A percentile compares a stretch with the other conserved stretches of the same genome.
Conservation (phyloP, 352 stramenopile species). For the Phytopythium cucurbitacearum region DNA sequence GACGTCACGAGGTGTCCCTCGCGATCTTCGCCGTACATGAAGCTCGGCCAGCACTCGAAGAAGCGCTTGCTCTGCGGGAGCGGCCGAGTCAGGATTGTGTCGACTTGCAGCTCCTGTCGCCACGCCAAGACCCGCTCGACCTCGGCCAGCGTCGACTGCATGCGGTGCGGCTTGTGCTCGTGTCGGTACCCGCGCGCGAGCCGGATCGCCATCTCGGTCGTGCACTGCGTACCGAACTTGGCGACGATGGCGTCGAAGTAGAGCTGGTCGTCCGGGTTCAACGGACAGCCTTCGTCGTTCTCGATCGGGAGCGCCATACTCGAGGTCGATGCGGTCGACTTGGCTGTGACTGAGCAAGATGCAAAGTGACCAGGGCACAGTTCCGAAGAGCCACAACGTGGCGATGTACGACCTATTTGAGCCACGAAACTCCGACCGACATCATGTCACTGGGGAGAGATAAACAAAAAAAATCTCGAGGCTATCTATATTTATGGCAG, state of each 20-base stretch:
- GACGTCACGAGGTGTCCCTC: slow-evolving; percentile 67
- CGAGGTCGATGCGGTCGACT: no score
- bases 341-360: no score
- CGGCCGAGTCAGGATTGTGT: slow-evolving; percentile 44
- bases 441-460: no score
- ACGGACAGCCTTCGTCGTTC: slow-evolving; percentile 40
- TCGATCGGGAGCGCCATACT: slow-evolving; percentile 11
- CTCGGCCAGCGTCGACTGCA: slow-evolving; percentile 59
- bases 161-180: slow-evolving; percentile 47
- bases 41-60: slow-evolving; percentile 58
- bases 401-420: no score
- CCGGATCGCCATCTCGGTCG: slow-evolving; percentile 63
- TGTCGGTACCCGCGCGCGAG: slow-evolving; percentile 41
- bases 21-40: slow-evolving; percentile 68
- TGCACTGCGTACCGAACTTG: slow-evolving; percentile 44
- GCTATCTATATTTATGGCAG: no score
- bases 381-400: no score
- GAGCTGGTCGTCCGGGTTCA: slow-evolving; percentile 44
- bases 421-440: no score
- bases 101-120: slow-evolving; percentile 35
- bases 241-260: slow-evolving; percentile 55
- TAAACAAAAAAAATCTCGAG: no score
- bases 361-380: no score
- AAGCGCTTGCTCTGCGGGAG: slow-evolving; percentile 55
- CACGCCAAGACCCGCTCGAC: slow-evolving; percentile 60